Evolutionary conservation across 495 filamentous ascomycete genomes (phyloP), one percentile per base, ranked within the genome.

Genomic region (Hyaloscypha finlandica): DNA sequence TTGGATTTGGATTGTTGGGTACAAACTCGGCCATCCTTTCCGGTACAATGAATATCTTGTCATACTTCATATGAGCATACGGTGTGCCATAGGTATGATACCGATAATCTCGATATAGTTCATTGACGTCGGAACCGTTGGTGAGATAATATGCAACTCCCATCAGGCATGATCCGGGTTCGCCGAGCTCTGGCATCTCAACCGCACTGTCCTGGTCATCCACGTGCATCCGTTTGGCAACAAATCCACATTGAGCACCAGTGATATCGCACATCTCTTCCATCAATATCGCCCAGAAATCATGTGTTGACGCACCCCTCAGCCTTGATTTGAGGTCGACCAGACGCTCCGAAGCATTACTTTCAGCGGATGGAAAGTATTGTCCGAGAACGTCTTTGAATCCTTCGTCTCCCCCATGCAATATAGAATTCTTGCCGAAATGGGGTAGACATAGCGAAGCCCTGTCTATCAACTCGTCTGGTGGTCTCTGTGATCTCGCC

Each of bases 11-110:
- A 52, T 88, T 90, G 65, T 85, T 82, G 14, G 83, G 80, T 19
- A 85, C 80, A 64, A 89, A 83, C 19, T 86, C 82, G 45, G 78
- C 79, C 61, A 92, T 76, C 42, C 83, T 79, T 57, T 90, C 84
- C 2, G 90, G 86, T 33, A 93, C 87, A 58, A 93, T 74, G 71
- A 91, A 90, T 20, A 91, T 88, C 73, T 90, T 88, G 74, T 90
- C 88, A 68, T 91, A 84, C 66, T 83, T 84, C 90, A 94, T 92
- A 70, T 90, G 83, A 45, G 84, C 80, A 76, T 82, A 92, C 48
- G 79, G 89, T 73, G 81, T 87, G 31, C 84, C 70, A 52, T 86
- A 88, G 39, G 87, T 85, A 69, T 87, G 82, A 76, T 90, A 91
- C 61, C 85, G 81, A 73, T 83, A 84, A 70, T 90, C 80, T 64